Percentiles rank a stretch among this genome's conserved stretches.
Evolutionary conservation across 2,329 filamentous ascomycete genomes (phyloP).

Genomic region (Zymoseptoria crescenta): DNA sequence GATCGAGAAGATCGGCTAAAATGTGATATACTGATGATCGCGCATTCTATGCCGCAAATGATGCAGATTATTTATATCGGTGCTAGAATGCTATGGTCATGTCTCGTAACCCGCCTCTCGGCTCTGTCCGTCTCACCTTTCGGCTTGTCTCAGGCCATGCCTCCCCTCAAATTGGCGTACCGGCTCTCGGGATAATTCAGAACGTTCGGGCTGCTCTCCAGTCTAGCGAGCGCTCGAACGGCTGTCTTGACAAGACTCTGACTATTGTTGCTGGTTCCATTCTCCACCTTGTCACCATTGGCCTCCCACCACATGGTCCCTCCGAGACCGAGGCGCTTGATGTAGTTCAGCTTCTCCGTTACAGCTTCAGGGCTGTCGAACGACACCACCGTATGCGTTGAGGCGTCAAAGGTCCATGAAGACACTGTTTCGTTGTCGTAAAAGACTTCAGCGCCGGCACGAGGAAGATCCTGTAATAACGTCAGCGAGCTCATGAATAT

Average conservation of each 20-base stretch:
- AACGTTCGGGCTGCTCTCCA: constrained; percentile 43
- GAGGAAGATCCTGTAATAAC: constrained; percentile 52
- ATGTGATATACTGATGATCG: background rate
- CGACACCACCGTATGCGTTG: constrained; percentile 59
- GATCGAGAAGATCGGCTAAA: background rate
- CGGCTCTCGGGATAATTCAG: constrained; percentile 45
- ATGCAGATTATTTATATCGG: background rate
- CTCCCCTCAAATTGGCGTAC: constrained; percentile 46
- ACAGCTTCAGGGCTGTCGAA: constrained; percentile 66
- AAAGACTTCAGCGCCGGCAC: constrained; percentile 55
- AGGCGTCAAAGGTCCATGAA: constrained; percentile 66
- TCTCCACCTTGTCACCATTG: constrained; percentile 58
- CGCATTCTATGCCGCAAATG: background rate
- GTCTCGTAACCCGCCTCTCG: background rate
- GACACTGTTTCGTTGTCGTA: constrained; percentile 60
- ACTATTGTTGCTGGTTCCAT: constrained; percentile 34
- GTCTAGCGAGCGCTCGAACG: constrained; percentile 31
- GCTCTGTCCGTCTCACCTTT: background rate
- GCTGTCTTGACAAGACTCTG: constrained; percentile 52
- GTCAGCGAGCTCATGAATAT: background rate
- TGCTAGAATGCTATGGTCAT: background rate
- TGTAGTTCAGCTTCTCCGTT: constrained; percentile 61
- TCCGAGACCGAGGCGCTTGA: constrained; percentile 59
- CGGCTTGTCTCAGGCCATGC: constrained; percentile 26
- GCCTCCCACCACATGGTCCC: constrained; percentile 98